Base-by-base conservation (phyloP, 2,329 filamentous ascomycete species). In the Cladosporium velox region DNA sequence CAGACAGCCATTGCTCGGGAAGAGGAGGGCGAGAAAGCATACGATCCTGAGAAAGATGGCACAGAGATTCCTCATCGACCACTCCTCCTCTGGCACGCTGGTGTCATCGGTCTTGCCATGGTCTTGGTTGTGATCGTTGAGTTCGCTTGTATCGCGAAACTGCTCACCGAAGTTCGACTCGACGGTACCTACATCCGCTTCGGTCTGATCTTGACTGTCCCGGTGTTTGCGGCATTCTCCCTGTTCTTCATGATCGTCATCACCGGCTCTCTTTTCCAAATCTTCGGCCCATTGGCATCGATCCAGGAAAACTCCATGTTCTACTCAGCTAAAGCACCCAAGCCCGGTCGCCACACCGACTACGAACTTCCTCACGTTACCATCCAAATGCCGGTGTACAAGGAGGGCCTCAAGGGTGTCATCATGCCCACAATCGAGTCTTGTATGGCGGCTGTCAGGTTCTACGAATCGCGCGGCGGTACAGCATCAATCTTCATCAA, bases 341-440 rank as follows among this genome's bases (percentile, higher is more conserved):
- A 65, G 57, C 11, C 34, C 35, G 64, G 64, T 30, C 59, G 64
- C 24, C 55, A 65, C 64, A 60, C 32, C 15, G 64, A 64, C 47
- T 60, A 67, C 32, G 75, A 82, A 30, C 83, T 93, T 18, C 90
- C 90, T 2, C 91, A 92, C 74, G 84, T 92, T 69, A 83, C 81
- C 3, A 90, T 96, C 51, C 92, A 96, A 75, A 93, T 91, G 76
- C 92, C 92, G 4, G 91, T 96, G 0, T 96, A 95, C 81, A 95
- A 94, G 77, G 92, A 96, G 77, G 91, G 91, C 70, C 83, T 96
- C 2, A 80, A 81, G 41, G 87, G 83, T 68, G 92, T 96, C 77
- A 93, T 93, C 72, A 85, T 84, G 24, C 91, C 91, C 8, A 94
- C 91, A 0, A 86, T 93, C 72, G 88, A 87, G 73, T 93, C 90